Base-by-base conservation (phyloP, 2,329 filamentous ascomycete species). In the Fusarium decemcellulare region DNA sequence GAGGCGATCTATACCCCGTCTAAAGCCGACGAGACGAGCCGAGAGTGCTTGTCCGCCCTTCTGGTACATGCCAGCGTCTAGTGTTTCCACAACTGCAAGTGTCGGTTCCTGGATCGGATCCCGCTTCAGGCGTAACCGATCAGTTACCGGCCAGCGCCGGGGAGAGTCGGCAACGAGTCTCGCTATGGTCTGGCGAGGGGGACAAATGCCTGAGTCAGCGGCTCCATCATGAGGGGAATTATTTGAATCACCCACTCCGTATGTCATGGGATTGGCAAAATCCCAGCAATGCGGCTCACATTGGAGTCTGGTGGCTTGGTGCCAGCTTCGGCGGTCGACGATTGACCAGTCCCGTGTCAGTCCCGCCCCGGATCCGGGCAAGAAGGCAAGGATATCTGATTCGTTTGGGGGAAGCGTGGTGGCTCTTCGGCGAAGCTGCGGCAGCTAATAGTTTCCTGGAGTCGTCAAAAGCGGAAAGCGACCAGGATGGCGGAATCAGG, bases 201-300 rank as follows among this genome's bases (percentile, higher is more conserved):
- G 48, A 37, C 48, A 39, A 54, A 34, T 54, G 8, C 37, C 12
- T 42, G 3, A 42, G 34, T 50, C 32, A 37, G 47, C 32, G 32
- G 47, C 16, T 37, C 30, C 44, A 32, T 30, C 15, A 8, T 15
- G 4, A 11, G 29, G 18, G 23, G 18, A 15, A 37, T 40, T 37
- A 16, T 40, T 53, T 53, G 23, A 15, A 53, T 40, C 50, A 18
- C 15, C 48, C 23, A 16, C 32, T 39, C 32, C n/a, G 11, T 16
- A 4, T 51, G 47, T 54, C 51, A 54, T 23, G 37, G 51, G 51
- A 27, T 23, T 42, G 51, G 27, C n/a, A 54, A 18, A 54, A 51
- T 32, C 51, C 51, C 36, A 54, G 51, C 36, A 39, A 42, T n/a
- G 15, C 37, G 51, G 51, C 36, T 30, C 52, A 56, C 34, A 16